Conservation (phyloP, 345 rosid genomes). For the Viola odorata region DNA sequence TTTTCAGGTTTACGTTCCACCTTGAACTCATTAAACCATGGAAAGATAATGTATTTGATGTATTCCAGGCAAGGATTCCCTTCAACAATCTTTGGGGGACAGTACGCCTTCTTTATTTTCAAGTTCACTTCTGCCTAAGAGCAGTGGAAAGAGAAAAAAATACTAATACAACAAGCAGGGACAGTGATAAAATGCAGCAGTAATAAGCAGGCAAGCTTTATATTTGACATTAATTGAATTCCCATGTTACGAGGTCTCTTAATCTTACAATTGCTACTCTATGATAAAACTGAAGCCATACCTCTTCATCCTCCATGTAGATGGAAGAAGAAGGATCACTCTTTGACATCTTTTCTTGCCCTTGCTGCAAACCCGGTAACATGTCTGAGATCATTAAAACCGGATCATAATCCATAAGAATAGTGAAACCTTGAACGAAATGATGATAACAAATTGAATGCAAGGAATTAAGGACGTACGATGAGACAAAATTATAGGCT, state of each 20-base stretch:
- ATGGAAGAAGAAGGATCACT: no score
- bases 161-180: no score
- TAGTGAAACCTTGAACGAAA: not conserved
- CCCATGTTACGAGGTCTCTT: no score
- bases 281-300: no score
- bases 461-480: conserved; percentile 33
- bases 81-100: conserved; percentile 61
- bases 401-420: conserved; percentile 4
- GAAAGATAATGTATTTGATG: conserved; percentile 56
- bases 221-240: not conserved
- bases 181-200: no score
- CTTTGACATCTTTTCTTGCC: no score
- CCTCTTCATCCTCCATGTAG: no score
- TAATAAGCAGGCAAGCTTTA: not conserved
- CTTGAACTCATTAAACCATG: conserved; percentile 70
- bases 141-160: no score
- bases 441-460: conserved; percentile 3
- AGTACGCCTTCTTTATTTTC: conserved; percentile 86
- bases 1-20: conserved; percentile 53
- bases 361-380: conserved; percentile 37
- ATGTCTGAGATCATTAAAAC: conserved; percentile 50
- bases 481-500: conserved; percentile 85
- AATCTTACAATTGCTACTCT: no score
- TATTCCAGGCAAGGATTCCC: conserved; percentile 87
- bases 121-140: conserved; percentile 68